Conservation (phyloP, 768 basidiomycete species). For the Sporobolomyces phaffii region DNA sequence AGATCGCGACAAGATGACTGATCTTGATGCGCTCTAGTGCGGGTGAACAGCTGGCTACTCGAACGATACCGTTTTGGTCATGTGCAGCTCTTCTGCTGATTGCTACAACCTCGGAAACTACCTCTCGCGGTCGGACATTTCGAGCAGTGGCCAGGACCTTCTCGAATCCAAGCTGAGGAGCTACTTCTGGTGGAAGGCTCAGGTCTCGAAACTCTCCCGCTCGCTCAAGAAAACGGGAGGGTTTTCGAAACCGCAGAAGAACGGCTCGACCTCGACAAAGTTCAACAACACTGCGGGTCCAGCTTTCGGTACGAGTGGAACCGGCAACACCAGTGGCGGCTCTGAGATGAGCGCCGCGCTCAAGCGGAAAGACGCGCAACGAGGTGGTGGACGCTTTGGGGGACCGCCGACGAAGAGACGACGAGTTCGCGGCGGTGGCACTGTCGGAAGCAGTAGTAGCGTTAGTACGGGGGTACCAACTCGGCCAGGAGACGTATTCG, state of each 20-base stretch:
- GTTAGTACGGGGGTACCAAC: neutral
- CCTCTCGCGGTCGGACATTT: slow-evolving; percentile 50
- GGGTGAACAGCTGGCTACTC: slow-evolving; percentile 22
- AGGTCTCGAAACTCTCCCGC: slow-evolving; percentile 42
- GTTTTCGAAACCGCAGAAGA: neutral
- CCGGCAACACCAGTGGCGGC: too few relatives aligned
- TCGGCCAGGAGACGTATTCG: slow-evolving; percentile 1
- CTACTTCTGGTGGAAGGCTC: slow-evolving; percentile 78
- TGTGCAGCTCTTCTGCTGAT: slow-evolving; percentile 74
- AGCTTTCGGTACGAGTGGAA: neutral
- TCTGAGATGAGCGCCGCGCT: slow-evolving; percentile 55
- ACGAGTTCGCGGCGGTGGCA: slow-evolving; percentile 68
- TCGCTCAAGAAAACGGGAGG: slow-evolving; percentile 30
- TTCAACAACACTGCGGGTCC: neutral
- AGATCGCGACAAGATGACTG: neutral
- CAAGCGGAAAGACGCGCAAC: slow-evolving; percentile 56
- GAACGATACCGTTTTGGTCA: slow-evolving; percentile 66
- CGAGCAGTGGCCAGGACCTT: slow-evolving; percentile 1
- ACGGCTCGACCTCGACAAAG: neutral
- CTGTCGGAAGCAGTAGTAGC: neutral
- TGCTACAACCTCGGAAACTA: slow-evolving; percentile 72
- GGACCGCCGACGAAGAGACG: slow-evolving; percentile 58
- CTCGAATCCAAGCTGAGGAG: slow-evolving; percentile 50
- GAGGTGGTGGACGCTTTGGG: slow-evolving; percentile 40
- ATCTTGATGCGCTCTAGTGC: neutral